Percentiles rank a stretch among this genome's conserved stretches.
Evolutionary conservation across 768 basidiomycete species (phyloP).

Genomic region (Boletus speciosus): DNA sequence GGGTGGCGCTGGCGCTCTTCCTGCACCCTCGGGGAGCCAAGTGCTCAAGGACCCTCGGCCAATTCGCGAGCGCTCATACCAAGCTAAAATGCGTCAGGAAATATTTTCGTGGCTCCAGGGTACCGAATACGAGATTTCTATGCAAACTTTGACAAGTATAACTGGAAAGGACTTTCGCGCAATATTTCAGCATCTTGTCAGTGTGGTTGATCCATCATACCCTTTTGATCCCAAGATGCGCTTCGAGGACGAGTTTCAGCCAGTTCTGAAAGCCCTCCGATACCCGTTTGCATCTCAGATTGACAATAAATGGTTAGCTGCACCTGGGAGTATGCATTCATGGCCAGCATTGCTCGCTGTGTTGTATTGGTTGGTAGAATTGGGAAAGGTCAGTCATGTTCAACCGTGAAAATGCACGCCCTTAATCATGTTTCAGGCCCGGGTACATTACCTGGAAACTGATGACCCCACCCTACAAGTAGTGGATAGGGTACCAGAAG

Average conservation of each 20-base stretch:
- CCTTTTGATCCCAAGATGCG: slow-evolving; percentile 51
- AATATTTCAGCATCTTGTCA: slow-evolving; percentile 78
- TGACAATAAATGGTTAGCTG: slow-evolving; percentile 82
- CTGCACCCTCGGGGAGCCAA: slow-evolving; percentile 52
- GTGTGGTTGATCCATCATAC: slow-evolving; percentile 67
- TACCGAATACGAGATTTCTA: slow-evolving; percentile 63
- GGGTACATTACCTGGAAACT: slow-evolving; percentile 51
- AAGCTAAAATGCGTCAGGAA: slow-evolving; percentile 73
- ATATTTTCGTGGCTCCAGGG: slow-evolving; percentile 66
- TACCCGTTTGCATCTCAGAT: slow-evolving; percentile 82
- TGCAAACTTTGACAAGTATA: slow-evolving; percentile 69
- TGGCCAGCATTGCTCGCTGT: slow-evolving; percentile 89
- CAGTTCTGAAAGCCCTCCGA: slow-evolving; percentile 65
- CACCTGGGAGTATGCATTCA: slow-evolving; percentile 86
- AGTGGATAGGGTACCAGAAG: slow-evolving; percentile 58
- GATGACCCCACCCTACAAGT: slow-evolving; percentile 68
- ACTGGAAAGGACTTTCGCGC: slow-evolving; percentile 83
- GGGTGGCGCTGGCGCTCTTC: slow-evolving; percentile 46
- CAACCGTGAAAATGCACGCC: background rate
- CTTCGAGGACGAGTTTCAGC: slow-evolving; percentile 81
- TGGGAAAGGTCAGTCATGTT: slow-evolving; percentile 64
- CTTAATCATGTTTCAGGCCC: slow-evolving; percentile 22
- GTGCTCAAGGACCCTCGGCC: slow-evolving; percentile 71
- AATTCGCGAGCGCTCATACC: slow-evolving; percentile 71
- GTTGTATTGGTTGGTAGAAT: slow-evolving; percentile 87